These are phyloP conservation scores for Rubus idaeus DNA, from an alignment of 306 rosid genomes.

Conservation along the genomic window DNA sequence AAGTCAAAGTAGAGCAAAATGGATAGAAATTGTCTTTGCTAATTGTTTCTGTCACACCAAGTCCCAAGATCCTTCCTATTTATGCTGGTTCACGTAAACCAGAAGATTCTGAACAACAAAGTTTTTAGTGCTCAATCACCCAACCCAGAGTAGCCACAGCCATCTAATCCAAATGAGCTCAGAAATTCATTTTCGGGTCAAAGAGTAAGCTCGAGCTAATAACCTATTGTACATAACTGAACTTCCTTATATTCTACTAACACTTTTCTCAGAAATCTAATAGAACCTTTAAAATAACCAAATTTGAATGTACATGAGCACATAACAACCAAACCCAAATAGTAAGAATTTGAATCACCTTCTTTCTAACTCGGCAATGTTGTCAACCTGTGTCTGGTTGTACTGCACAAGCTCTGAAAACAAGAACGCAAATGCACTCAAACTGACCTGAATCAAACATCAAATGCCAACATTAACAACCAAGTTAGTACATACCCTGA, in stretches of 20 bases:
- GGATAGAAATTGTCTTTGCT: background rate
- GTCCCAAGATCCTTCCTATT: background rate
- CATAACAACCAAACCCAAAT: background rate
- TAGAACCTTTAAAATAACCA: background rate
- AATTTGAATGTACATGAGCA: background rate
- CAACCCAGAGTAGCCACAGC: background rate
- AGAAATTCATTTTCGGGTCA: background rate
- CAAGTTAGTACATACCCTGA: background rate
- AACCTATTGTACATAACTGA: background rate
- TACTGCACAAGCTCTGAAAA: conserved; percentile 99
- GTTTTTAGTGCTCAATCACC: background rate
- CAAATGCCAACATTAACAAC: background rate
- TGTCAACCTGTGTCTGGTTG: conserved; percentile 97
- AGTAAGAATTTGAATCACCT: conserved; percentile 44
- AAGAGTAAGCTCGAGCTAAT: background rate
- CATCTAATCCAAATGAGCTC: background rate
- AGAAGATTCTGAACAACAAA: background rate
- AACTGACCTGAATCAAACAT: conserved; percentile 68
- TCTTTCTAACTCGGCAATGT: conserved; percentile 91
- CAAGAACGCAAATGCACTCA: conserved; percentile 97
- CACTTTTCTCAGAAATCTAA: background rate
- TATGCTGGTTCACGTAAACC: background rate
- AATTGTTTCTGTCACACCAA: background rate
- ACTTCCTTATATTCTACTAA: background rate
- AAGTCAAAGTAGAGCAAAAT: background rate